Conservation (phyloP, 1,139 yeast genomes). For the Candida anutae region DNA sequence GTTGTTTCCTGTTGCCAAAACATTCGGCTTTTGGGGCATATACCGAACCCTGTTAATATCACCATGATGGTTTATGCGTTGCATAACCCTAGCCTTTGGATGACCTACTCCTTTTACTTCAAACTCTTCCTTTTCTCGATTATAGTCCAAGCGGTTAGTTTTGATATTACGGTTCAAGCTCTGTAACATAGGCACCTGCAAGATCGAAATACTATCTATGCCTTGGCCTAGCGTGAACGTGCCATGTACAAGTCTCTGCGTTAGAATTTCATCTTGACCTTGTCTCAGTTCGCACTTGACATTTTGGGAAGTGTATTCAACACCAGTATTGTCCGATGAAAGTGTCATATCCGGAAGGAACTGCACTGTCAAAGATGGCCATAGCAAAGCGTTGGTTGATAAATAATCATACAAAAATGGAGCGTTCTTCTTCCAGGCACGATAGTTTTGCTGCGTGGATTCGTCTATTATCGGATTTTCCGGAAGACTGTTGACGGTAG, state of each 20-base stretch:
- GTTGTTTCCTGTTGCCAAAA: constrained; percentile 36
- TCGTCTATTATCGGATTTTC: constrained; percentile 16
- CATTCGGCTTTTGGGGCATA: constrained; percentile 40
- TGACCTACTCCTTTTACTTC: constrained; percentile 22
- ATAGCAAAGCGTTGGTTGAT: constrained; percentile 39
- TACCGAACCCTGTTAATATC: constrained; percentile 35
- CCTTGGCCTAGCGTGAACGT: constrained; percentile 40
- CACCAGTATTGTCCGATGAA: neutral
- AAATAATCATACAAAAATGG: constrained; percentile 45
- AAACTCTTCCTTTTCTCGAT: constrained; percentile 35
- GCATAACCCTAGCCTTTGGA: constrained; percentile 24
- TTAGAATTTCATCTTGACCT: constrained; percentile 7
- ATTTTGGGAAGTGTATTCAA: neutral
- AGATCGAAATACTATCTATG: constrained; percentile 30
- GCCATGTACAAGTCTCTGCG: constrained; percentile 33
- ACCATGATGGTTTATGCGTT: constrained; percentile 36
- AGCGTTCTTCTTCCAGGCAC: constrained; percentile 49
- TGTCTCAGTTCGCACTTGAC: too few species aligned
- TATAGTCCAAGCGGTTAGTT: constrained; percentile 27
- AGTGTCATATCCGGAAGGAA: constrained; percentile 43
- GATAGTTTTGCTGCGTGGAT: constrained; percentile 27
- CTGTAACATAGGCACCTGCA: constrained; percentile 28
- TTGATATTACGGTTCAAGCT: constrained; percentile 23
- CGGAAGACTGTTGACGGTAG: neutral
- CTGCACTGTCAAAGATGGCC: constrained; percentile 51